A percentile compares a stretch with the other conserved stretches of the same genome.
Conservation (phyloP, 2,329 filamentous ascomycete species). For the Fusarium phyllophilum region DNA sequence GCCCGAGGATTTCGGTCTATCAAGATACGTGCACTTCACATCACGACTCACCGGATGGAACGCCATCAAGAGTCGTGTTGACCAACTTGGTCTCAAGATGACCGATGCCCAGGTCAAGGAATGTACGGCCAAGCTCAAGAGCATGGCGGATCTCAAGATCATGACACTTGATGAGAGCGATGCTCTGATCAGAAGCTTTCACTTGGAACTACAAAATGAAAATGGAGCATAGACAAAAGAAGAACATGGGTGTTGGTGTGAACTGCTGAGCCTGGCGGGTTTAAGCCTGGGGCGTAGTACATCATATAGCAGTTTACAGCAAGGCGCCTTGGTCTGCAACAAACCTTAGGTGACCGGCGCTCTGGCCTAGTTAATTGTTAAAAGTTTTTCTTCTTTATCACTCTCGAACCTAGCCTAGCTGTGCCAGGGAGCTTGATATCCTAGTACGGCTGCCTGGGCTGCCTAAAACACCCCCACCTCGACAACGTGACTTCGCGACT, state of each 20-base stretch:
- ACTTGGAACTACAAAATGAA: not conserved
- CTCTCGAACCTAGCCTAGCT: not conserved
- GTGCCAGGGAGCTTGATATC: not conserved
- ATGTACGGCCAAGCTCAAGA: not conserved
- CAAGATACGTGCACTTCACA: not conserved
- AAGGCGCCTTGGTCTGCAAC: fast-evolving
- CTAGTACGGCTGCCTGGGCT: not conserved
- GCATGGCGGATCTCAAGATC: not conserved
- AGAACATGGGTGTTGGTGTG: not conserved
- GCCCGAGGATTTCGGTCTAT: not conserved
- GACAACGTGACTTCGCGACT: not conserved
- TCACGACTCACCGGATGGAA: not conserved
- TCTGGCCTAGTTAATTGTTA: not conserved
- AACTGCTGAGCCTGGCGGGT: too few species aligned
- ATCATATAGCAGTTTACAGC: not conserved
- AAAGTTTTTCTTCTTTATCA: not conserved
- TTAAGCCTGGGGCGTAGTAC: not conserved
- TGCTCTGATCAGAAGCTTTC: not conserved
- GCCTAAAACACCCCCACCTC: not conserved
- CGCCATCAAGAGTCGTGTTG: not conserved
- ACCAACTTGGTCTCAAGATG: not conserved
- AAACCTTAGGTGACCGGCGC: fast-evolving
- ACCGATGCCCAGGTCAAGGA: not conserved
- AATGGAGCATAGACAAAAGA: not conserved
- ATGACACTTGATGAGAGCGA: not conserved